A percentile compares a stretch with the other conserved stretches of the same genome.
phyloP scores from a whole-genome alignment of 768 basidiomycete genomes.

The Leccinum broughii region DNA sequence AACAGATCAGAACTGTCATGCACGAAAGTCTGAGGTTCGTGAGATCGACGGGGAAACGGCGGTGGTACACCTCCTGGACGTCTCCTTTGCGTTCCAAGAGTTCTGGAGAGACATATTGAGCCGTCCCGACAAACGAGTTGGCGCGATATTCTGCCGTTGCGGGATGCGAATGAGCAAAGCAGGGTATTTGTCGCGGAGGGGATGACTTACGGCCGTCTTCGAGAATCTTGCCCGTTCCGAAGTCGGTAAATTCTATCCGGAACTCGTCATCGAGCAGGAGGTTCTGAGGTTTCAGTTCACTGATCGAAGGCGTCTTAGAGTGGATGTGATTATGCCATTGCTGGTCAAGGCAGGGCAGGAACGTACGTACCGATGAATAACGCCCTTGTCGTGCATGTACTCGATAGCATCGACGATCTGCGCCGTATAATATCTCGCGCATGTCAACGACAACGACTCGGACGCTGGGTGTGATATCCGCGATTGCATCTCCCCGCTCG shows the following conservation, averaged over 20 bases:
- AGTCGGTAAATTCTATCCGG: no score
- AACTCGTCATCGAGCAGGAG: no score
- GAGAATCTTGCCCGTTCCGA: no score
- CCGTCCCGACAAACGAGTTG: slow-evolving; percentile 84
- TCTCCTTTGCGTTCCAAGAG: slow-evolving; percentile 69
- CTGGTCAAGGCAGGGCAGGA: background rate
- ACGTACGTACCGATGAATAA: slow-evolving; percentile 73
- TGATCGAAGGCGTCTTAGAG: no score
- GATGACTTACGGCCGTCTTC: no score
- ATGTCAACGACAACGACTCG: slow-evolving; percentile 69
- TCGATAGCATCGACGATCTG: slow-evolving; percentile 39
- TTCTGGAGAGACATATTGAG: slow-evolving; percentile 89
- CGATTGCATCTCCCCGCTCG: slow-evolving; percentile 76
- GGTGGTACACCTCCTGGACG: slow-evolving; percentile 64
- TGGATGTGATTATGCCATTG: no score
- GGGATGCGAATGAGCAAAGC: slow-evolving; percentile 9
- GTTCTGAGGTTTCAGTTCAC: no score
- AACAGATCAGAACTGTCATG: slow-evolving; percentile 84
- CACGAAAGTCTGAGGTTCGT: background rate
- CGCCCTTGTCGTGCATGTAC: slow-evolving; percentile 88
- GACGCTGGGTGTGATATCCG: slow-evolving; percentile 68
- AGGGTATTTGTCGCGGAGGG: background rate
- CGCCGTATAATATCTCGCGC: slow-evolving; percentile 83
- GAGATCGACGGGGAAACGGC: background rate
- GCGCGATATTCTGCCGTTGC: slow-evolving; percentile 47